Base-by-base conservation (phyloP, 116 monocot genomes). In the Papilionanthe hybrid region DNA sequence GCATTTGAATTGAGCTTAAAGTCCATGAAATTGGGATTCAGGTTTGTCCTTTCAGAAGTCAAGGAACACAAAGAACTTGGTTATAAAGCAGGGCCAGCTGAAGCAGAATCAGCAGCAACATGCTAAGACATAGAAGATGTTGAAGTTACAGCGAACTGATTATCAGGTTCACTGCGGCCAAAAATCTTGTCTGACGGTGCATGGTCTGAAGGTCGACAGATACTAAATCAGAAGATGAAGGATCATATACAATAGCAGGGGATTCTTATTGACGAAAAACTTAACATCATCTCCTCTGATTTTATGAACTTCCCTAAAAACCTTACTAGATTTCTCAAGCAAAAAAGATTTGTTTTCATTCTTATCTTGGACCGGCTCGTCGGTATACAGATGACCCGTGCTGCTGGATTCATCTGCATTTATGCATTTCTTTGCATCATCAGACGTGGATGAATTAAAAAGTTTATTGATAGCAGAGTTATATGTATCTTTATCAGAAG, bases 1-100 rank as follows among this genome's bases (percentile, higher is more conserved):
- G 96, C 96, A 83, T 92, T 88, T 49, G 96, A 94, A 84, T 97
- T 97, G 32, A 97, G 86, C 82, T 89, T 97, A 73, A 97, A 97
- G 71, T 97, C 96, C 96, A 92, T 97, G 29, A 94, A 92, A 89
- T 94, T 80, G 30, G 95, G 90, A 79, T 96, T 96, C 49, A 93
- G 76, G 28, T 84, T 87, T 75, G 93, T 93, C 82, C 88, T 96
- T 78, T 96, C 93, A 43, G 93, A 89, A 83, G 90, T 79, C 56
- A 90, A 65, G 75, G 93, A 95, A 79, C 92, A 91, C 45, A 87
- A 55, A 78, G 96, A 92, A 79, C 89, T 94, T 72, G 90, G 93
- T 37, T 94, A 92, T 80, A 92, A 77, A 75, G 76, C 86, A 79
- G 82, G 88, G 68, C 83, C 82, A 84, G 69, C 77, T 56, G 84